Percentiles rank a stretch among this genome's conserved stretches.
phyloP scores from a whole-genome alignment of 768 basidiomycete species.

The Kwoniella shandongensis region DNA sequence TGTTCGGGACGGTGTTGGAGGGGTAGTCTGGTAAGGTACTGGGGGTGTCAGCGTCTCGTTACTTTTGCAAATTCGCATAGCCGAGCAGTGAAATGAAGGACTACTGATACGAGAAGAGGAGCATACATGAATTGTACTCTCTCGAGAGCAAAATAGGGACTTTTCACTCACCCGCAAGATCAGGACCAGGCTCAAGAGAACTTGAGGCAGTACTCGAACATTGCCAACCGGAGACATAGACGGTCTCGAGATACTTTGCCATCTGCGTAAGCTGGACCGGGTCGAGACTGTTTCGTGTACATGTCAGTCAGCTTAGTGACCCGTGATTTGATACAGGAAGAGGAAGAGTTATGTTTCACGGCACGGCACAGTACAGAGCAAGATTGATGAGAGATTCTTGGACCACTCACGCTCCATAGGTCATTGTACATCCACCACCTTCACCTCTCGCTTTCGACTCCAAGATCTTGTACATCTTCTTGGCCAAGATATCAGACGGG shows the following conservation, averaged over 20 bases:
- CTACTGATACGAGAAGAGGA: background rate
- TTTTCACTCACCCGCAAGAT: constrained; percentile 75
- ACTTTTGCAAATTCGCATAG: too few species aligned
- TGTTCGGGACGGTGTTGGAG: constrained; percentile 96
- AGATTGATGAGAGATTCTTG: background rate
- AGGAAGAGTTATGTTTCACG: too few species aligned
- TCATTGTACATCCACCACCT: constrained; percentile 65
- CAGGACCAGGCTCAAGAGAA: constrained; percentile 95
- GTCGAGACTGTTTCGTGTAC: constrained; percentile 68
- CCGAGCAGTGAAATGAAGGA: background rate
- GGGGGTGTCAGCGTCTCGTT: background rate
- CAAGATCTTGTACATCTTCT: constrained; percentile 80
- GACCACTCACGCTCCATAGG: constrained; percentile 90
- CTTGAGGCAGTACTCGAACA: constrained; percentile 90
- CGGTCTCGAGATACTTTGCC: constrained; percentile 94
- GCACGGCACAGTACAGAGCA: background rate
- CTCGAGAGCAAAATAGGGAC: background rate
- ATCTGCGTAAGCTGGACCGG: constrained; percentile 98
- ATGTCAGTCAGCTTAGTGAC: constrained; percentile 1
- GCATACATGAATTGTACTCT: too few species aligned
- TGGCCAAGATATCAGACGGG: constrained; percentile 77
- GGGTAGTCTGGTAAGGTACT: too few species aligned
- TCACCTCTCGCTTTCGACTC: constrained; percentile 64
- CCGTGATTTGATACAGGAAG: background rate
- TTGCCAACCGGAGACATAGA: constrained; percentile 88